These are phyloP conservation scores for Syncephalastrum monosporum DNA, from an alignment of 371 early-diverging fungal species.

Conservation along the genomic window DNA sequence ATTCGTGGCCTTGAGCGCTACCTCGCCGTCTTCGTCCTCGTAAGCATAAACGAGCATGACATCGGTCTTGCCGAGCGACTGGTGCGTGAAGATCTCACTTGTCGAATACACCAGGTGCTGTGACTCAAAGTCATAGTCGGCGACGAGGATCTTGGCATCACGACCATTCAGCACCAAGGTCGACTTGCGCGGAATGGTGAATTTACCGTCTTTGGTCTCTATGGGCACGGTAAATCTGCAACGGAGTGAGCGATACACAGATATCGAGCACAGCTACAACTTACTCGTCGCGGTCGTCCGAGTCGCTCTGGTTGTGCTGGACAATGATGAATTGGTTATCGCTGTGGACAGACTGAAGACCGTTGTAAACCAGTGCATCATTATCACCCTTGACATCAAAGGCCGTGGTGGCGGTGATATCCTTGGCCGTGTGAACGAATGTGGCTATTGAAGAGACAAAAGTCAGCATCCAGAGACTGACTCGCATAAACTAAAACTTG, in stretches of 20 bases:
- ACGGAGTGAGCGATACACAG: not conserved
- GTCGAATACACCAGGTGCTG: constrained; percentile 26
- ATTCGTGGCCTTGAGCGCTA: constrained; percentile 12
- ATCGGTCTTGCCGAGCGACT: constrained; percentile 12
- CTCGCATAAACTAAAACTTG: not conserved
- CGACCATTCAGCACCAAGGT: constrained; percentile 20
- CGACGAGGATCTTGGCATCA: constrained; percentile 22
- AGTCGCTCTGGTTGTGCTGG: constrained; percentile 11
- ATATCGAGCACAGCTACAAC: not conserved
- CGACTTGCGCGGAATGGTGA: constrained; percentile 10
- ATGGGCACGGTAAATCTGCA: constrained; percentile 13
- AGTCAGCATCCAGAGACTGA: not conserved
- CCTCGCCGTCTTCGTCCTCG: constrained; percentile 21
- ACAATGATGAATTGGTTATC: constrained; percentile 16
- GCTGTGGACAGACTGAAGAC: constrained; percentile 11
- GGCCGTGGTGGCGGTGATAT: constrained; percentile 12
- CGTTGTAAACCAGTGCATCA: constrained; percentile 11
- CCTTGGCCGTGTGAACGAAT: constrained; percentile 16
- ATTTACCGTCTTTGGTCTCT: constrained; percentile 10
- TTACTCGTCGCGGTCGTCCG: constrained; percentile 11
- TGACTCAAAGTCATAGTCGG: constrained; percentile 22
- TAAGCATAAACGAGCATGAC: constrained; percentile 20
- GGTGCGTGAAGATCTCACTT: constrained; percentile 23
- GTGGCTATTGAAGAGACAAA: constrained; percentile 7
- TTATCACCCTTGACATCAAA: constrained; percentile 9